Percentiles rank a stretch among this genome's conserved stretches.
Conservation (phyloP, 164 flowering plant species). For the Dillenia turbinata region DNA sequence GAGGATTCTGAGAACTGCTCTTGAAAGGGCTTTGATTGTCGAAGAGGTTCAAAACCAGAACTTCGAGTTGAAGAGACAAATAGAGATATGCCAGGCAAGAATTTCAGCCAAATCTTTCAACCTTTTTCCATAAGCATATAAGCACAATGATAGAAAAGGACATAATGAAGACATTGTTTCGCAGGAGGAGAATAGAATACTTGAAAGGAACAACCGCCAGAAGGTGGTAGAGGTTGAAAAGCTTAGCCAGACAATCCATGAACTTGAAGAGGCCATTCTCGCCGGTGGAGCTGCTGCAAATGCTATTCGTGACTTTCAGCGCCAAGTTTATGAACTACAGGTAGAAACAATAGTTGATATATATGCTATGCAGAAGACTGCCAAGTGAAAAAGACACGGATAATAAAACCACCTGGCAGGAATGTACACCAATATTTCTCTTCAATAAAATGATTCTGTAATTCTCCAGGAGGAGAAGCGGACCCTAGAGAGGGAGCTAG, state of each 20-base stretch:
- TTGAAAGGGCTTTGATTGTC: constrained; percentile 87
- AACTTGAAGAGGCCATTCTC: constrained; percentile 84
- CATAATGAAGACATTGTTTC: too few relatives aligned
- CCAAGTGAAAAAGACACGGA: too few relatives aligned
- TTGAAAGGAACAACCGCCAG: constrained; percentile 77
- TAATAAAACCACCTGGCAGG: too few relatives aligned
- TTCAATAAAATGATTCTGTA: background rate
- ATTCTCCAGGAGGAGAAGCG: constrained; percentile 66
- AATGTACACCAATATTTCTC: too few relatives aligned
- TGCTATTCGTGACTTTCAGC: constrained; percentile 54
- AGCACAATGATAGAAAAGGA: too few relatives aligned
- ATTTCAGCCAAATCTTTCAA: background rate
- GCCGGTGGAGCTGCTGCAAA: constrained; percentile 80
- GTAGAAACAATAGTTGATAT: constrained; percentile 25
- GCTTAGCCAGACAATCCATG: constrained; percentile 70
- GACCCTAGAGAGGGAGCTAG: constrained; percentile 73
- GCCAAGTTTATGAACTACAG: constrained; percentile 66
- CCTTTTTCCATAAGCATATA: too few relatives aligned
- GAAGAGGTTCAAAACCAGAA: constrained; percentile 94
- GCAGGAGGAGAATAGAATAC: constrained; percentile 88
- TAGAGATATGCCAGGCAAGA: constrained; percentile 77
- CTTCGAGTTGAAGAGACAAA: constrained; percentile 74
- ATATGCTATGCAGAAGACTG: too few relatives aligned
- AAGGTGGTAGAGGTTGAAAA: constrained; percentile 82
- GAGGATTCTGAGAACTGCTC: constrained; percentile 70